These are phyloP conservation scores for Phytophthora europaea DNA, from an alignment of 352 stramenopile genomes.

Conservation along the genomic window DNA sequence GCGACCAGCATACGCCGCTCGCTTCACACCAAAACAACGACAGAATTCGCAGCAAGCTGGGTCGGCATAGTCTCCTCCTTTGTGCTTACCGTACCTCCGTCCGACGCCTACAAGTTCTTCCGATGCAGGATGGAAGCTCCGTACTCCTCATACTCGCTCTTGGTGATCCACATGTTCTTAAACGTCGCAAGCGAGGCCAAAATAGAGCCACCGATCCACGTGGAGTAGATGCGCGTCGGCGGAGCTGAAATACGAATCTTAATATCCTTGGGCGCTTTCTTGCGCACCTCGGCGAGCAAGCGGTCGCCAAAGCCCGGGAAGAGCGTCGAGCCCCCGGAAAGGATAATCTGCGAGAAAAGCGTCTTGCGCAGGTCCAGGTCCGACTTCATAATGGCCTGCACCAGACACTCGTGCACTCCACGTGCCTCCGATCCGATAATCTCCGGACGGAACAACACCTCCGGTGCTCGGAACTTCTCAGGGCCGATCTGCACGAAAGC, in stretches of 20 bases:
- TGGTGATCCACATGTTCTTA: conserved; percentile 99
- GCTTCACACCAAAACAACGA: conserved; percentile 44
- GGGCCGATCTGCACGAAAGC: conserved; percentile 64
- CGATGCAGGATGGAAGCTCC: conserved; percentile 97
- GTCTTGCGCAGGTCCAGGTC: conserved; percentile 97
- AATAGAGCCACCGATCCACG: conserved; percentile 98
- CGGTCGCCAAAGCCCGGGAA: conserved; percentile 96
- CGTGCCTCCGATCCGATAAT: conserved; percentile 84
- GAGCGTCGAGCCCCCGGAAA: conserved; percentile 96
- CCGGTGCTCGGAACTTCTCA: conserved; percentile 84
- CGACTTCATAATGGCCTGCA: conserved; percentile 97
- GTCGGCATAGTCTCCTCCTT: not conserved
- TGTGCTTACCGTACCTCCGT: conserved; percentile 11
- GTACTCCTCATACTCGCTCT: conserved; percentile 98
- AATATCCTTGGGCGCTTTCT: conserved; percentile 91
- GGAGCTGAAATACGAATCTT: conserved; percentile 97
- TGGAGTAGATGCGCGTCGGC: conserved; percentile 95
- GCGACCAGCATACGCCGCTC: conserved; percentile 5
- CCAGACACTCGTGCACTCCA: conserved; percentile 90
- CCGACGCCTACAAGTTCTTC: conserved; percentile 89
- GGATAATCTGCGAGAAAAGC: conserved; percentile 94
- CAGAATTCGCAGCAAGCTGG: conserved; percentile 33
- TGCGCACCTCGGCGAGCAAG: conserved; percentile 94
- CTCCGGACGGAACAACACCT: conserved; percentile 87
- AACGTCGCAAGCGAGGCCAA: conserved; percentile 98